Conservation (phyloP, 805 yeast genomes). For the Wickerhamiella sorbophila region DNA sequence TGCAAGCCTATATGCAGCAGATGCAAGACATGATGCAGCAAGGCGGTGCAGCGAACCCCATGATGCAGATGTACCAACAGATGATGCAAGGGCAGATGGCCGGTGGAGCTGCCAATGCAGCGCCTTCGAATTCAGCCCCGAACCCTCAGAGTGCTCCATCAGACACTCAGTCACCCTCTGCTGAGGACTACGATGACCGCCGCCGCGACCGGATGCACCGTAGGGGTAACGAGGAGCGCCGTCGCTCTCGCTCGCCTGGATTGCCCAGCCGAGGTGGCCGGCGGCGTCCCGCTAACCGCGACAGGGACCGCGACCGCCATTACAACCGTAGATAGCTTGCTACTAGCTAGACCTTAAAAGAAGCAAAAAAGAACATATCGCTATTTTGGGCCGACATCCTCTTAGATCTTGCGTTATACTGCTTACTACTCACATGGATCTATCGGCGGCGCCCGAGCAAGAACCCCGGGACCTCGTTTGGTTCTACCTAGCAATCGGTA, state of each 20-base stretch:
- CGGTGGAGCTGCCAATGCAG: conserved; percentile 6
- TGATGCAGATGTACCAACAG: conserved; percentile 16
- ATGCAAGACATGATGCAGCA: conserved; percentile 26
- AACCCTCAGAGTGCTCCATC: neutral
- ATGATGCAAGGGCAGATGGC: conserved; percentile 11
- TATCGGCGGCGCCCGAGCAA: neutral
- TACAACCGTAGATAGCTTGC: conserved; percentile 7
- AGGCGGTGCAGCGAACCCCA: conserved; percentile 13
- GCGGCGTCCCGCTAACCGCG: conserved; percentile 15
- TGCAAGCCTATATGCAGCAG: conserved; percentile 28
- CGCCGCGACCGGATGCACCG: conserved; percentile 17
- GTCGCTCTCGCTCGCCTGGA: conserved; percentile 19
- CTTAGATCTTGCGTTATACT: no score
- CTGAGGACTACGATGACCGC: conserved; percentile 9
- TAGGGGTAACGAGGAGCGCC: conserved; percentile 18
- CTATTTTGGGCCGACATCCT: no score
- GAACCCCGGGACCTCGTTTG: neutral
- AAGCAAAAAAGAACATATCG: no score
- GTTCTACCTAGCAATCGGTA: neutral
- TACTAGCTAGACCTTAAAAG: no score
- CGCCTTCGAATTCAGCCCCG: neutral
- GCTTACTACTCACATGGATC: no score
- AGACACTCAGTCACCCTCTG: conserved; percentile 2
- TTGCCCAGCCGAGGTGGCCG: conserved; percentile 11
- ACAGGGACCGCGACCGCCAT: conserved; percentile 11